phyloP scores from a whole-genome alignment of 306 rosid genomes.

The Casuarina glauca region DNA sequence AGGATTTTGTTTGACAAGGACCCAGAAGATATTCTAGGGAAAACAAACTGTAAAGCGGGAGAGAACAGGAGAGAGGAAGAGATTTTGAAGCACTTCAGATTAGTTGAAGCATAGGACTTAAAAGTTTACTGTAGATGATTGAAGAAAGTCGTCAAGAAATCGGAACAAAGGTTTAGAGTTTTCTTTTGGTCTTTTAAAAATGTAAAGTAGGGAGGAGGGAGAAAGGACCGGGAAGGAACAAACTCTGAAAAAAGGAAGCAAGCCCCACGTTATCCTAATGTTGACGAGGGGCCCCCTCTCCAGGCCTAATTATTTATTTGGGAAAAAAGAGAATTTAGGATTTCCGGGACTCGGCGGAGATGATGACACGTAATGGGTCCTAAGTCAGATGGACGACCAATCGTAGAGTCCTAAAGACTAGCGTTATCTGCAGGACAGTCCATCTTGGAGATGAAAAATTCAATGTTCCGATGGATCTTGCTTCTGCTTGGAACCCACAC shows the following conservation, averaged over 20 bases:
- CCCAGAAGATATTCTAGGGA: neutral
- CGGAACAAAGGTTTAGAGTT: constrained; percentile 18
- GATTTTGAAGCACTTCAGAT: neutral
- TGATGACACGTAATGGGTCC: too few species aligned
- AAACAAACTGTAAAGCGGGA: too few species aligned
- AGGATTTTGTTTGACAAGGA: neutral
- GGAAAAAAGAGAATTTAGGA: neutral
- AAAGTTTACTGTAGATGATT: constrained; percentile 46
- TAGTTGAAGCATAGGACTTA: constrained; percentile 5
- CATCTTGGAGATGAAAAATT: too few species aligned
- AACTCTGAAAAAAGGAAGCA: constrained; percentile 58
- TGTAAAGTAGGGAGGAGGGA: neutral
- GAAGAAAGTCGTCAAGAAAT: constrained; percentile 33
- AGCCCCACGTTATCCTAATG: constrained; percentile 67
- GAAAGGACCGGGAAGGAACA: constrained; percentile 24
- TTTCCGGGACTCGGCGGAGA: too few species aligned
- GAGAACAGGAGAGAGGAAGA: too few species aligned
- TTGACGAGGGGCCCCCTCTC: constrained; percentile 63
- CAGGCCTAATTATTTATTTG: constrained; percentile 29
- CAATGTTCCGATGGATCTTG: too few species aligned
- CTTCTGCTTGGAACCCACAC: too few species aligned
- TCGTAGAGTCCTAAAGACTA: too few species aligned
- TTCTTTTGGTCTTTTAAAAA: neutral
- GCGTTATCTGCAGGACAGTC: too few species aligned
- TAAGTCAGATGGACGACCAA: too few species aligned